These are phyloP conservation scores for Pseudopyrenochaeta lycopersici DNA, from an alignment of 2,329 filamentous ascomycete species.

Conservation along the genomic window DNA sequence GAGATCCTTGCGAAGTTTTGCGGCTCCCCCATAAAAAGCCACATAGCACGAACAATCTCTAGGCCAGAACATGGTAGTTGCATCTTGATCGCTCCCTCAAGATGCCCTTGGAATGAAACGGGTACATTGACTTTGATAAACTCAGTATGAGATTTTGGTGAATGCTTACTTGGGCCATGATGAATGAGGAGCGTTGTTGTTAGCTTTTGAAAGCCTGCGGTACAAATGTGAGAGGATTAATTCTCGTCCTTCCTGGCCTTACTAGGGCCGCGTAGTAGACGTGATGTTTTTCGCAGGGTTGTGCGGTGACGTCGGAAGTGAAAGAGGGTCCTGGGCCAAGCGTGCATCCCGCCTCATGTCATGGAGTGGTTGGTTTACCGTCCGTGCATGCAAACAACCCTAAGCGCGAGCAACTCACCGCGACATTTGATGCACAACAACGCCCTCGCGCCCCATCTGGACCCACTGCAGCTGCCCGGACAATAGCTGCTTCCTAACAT, in stretches of 20 bases:
- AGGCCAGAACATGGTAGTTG: no score
- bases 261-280: no score
- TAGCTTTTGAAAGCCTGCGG: slow-evolving; percentile 3
- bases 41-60: no score
- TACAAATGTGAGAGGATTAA: neutral
- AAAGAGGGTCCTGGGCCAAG: slow-evolving; percentile 8
- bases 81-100: no score
- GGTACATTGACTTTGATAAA: no score
- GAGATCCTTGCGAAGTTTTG: no score
- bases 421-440: slow-evolving; percentile 18
- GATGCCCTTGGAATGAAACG: neutral
- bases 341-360: slow-evolving; percentile 6
- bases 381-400: slow-evolving; percentile 28
- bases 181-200: neutral
- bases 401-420: slow-evolving; percentile 32
- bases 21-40: no score
- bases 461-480: slow-evolving; percentile 16
- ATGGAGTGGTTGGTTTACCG: slow-evolving; percentile 1
- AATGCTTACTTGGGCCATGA: slow-evolving; percentile 36
- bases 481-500: slow-evolving; percentile 19
- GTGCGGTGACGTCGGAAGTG: slow-evolving; percentile 21
- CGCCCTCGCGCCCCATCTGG: slow-evolving; percentile 7
- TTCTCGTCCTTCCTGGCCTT: no score
- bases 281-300: neutral
- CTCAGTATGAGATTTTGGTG: neutral